Evolutionary conservation across 2,329 filamentous ascomycete genomes (phyloP), one percentile per base, ranked within the genome.

Genomic region (Metarhizium humberi): DNA sequence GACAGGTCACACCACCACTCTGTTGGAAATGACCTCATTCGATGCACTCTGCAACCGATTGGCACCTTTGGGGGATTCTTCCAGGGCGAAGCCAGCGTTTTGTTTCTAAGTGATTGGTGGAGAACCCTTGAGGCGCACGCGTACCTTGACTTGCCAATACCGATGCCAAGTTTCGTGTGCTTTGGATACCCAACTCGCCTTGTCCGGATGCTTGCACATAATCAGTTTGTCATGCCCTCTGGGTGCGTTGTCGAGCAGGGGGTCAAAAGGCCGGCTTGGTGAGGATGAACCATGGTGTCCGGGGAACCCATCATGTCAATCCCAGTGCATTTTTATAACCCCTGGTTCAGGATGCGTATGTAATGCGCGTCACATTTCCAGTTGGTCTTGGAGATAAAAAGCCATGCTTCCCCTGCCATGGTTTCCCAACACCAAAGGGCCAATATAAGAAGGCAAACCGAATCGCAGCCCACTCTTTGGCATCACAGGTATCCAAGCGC

Each of bases 291-390:
- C 20, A 20, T 16, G 40, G 25, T 47, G 3, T 29, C 50, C 30
- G 48, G 48, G 32, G 30, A 18, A 20, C n/a, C 34, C 40, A 52
- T 52, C 51, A 52, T 52, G 51, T 52, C 50, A 50, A 50, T 50
- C 14, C 45, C n/a, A 50, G 14, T 4, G 25, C 14, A 10, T 48
- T 25, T 11, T 25, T 34, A 34, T 14, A 25, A 46, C 30, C 42
- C 51, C 32, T 18, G 20, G 51, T 4, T 45, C 47, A 32, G 36
- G 40, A 46, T 52, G 51, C 13, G n/a, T 25, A 25, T 25, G 20
- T 8, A 11, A 52, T 30, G 29, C 43, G 42, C 42, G 51, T 46
- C 29, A 47, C 40, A 25, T 29, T 25, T 34, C 6, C 13, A 30
- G 14, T 32, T 36, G 40, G 14, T 38, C 8, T 52, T 52, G 42